Evolutionary conservation across 1,284 basidiomycete species (phyloP).

Genomic region (Apiotrichum akiyoshidainum): DNA sequence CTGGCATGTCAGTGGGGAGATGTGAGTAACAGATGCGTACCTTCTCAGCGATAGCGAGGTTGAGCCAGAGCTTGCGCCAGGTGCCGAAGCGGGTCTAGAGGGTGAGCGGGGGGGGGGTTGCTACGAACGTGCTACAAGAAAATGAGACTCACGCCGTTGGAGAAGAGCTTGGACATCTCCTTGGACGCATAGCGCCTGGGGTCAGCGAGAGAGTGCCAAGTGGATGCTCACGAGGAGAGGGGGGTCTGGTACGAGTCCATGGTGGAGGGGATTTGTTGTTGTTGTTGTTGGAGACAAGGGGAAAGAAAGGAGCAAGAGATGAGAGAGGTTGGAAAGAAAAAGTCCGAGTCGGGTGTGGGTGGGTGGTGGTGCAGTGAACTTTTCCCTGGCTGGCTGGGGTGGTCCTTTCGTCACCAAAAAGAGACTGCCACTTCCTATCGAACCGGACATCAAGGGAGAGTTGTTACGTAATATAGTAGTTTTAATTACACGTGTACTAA

Average conservation of each 20-base stretch:
- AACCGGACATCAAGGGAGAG: no score
- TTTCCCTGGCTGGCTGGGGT: no score
- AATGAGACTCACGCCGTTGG: constrained; percentile 64
- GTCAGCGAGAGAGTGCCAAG: neutral
- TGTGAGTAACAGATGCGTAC: constrained; percentile 18
- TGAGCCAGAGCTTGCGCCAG: constrained; percentile 97
- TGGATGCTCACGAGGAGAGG: constrained; percentile 51
- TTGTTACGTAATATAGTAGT: no score
- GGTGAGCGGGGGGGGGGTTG: neutral
- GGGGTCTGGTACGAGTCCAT: constrained; percentile 57
- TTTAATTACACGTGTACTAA: no score
- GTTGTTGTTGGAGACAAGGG: neutral
- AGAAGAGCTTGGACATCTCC: constrained; percentile 97
- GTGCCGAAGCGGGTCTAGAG: constrained; percentile 86
- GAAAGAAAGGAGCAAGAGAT: neutral
- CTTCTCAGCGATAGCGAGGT: constrained; percentile 93
- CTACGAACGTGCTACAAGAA: constrained; percentile 11
- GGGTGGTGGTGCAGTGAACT: no score
- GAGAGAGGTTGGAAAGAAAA: no score
- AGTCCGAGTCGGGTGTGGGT: neutral
- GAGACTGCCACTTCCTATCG: no score
- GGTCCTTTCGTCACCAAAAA: no score
- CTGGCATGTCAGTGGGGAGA: constrained; percentile 21
- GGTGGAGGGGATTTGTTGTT: constrained; percentile 9
- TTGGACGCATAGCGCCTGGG: constrained; percentile 95